Evolutionary conservation across 1,284 basidiomycete genomes (phyloP).

Genomic region (Cryptococcus neoformans): DNA sequence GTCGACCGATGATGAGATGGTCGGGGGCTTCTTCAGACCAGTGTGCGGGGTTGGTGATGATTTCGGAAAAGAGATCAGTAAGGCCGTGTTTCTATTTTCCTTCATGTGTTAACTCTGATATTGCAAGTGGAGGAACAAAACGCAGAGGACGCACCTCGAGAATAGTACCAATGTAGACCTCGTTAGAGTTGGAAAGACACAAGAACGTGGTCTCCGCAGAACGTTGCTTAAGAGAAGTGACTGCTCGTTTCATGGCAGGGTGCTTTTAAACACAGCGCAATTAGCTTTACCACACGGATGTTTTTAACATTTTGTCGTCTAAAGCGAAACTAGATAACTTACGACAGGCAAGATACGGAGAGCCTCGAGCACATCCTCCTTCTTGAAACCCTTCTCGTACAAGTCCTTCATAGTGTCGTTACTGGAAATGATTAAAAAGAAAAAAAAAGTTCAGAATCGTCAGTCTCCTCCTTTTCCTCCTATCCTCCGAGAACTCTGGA

Average conservation of each 20-base stretch:
- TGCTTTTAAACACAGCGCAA: constrained; percentile 58
- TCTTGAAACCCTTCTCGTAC: constrained; percentile 62
- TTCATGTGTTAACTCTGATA: neutral
- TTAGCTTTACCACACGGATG: neutral
- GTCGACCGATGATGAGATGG: constrained; percentile 70
- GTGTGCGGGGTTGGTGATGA: constrained; percentile 89
- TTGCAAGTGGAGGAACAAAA: neutral
- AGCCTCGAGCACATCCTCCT: constrained; percentile 71
- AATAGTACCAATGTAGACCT: constrained; percentile 86
- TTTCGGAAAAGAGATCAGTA: constrained; percentile 69
- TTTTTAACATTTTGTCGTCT: neutral
- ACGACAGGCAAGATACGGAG: constrained; percentile 84
- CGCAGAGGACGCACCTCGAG: constrained; percentile 59
- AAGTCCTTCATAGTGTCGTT: constrained; percentile 71
- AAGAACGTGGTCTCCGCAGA: constrained; percentile 73
- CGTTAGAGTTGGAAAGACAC: constrained; percentile 91
- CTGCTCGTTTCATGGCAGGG: constrained; percentile 91
- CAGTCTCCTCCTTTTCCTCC: neutral
- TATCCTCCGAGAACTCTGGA: too few relatives aligned
- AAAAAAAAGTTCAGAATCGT: neutral
- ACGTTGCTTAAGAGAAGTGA: constrained; percentile 67
- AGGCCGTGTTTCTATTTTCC: constrained; percentile 65
- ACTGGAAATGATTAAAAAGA: constrained; percentile 48
- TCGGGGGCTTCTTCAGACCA: constrained; percentile 65
- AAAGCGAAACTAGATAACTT: constrained; percentile 46